A percentile compares a stretch with the other conserved stretches of the same genome.
These are phyloP conservation scores for Botryotinia calthae DNA, from an alignment of 2,329 filamentous ascomycete species.

Conservation along the genomic window DNA sequence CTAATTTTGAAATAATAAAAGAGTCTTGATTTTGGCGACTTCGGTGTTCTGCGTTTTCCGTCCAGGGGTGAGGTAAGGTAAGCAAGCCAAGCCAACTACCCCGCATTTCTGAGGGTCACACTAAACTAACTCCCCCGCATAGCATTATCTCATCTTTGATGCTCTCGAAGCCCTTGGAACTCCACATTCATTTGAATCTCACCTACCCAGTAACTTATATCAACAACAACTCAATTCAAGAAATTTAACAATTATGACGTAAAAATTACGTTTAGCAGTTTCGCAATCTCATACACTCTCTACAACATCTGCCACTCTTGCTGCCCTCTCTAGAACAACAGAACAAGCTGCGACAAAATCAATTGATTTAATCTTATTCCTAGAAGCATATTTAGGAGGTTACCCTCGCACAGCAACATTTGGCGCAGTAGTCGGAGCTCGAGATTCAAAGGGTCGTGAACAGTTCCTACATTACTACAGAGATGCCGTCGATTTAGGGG, in stretches of 20 bases:
- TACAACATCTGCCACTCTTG: constrained; percentile 56
- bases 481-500: constrained; percentile 76
- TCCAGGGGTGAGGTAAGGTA: not conserved
- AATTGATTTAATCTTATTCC: constrained; percentile 76
- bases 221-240: not conserved
- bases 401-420: constrained; percentile 83
- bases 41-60: too few relatives aligned
- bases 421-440: constrained; percentile 69
- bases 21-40: too few relatives aligned
- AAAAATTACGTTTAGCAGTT: constrained; percentile 41
- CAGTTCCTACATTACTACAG: constrained; percentile 82
- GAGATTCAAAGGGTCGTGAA: constrained; percentile 68
- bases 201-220: not conserved
- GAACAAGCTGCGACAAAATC: constrained; percentile 54
- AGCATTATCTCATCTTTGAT: not conserved
- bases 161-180: not conserved
- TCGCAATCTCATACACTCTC: constrained; percentile 51
- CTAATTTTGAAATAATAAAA: too few relatives aligned
- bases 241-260: constrained; percentile 25
- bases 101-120: not conserved
- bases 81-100: not conserved
- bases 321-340: constrained; percentile 62
- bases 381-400: constrained; percentile 88
- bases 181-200: not conserved
- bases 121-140: not conserved